phyloP scores from a whole-genome alignment of 192 early-diverging fungal genomes.

The Linnemannia exigua region DNA sequence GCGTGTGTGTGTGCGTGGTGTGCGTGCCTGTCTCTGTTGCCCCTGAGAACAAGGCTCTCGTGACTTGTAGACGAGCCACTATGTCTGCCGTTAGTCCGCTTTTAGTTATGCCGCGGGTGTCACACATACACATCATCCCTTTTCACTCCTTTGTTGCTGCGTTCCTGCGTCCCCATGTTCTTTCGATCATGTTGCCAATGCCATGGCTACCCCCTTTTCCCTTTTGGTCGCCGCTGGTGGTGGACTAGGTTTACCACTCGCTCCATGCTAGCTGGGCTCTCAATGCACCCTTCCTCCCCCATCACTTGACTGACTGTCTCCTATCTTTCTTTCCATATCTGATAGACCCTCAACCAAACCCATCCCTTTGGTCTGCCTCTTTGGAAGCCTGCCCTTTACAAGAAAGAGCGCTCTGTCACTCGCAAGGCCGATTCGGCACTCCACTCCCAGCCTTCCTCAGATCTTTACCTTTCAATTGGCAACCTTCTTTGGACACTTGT shows the following conservation, averaged over 20 bases:
- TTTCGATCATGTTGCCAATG: background rate
- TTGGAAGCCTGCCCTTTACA: conserved; percentile 99
- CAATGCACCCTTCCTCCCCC: background rate
- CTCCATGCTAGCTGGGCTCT: background rate
- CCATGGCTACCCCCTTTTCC: background rate
- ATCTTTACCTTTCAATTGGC: conserved; percentile 82
- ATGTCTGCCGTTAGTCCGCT: background rate
- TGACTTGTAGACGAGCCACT: background rate
- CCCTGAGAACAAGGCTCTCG: background rate
- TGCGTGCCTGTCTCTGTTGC: background rate
- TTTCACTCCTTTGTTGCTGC: background rate
- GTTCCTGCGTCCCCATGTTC: background rate
- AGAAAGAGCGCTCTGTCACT: conserved; percentile 90
- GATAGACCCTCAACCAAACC: conserved; percentile 79
- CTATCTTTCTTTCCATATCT: background rate
- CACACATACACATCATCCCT: background rate
- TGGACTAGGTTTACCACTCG: background rate
- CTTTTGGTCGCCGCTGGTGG: background rate
- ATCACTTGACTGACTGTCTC: background rate
- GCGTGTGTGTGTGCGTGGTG: too few species aligned
- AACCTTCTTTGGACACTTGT: conserved; percentile 91
- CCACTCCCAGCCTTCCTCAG: conserved; percentile 78
- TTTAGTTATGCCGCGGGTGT: background rate
- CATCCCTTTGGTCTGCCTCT: conserved; percentile 96
- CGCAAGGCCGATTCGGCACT: conserved; percentile 84